These are phyloP conservation scores for Tuber umbilicatum DNA, from an alignment of 495 filamentous ascomycete species.

Conservation along the genomic window DNA sequence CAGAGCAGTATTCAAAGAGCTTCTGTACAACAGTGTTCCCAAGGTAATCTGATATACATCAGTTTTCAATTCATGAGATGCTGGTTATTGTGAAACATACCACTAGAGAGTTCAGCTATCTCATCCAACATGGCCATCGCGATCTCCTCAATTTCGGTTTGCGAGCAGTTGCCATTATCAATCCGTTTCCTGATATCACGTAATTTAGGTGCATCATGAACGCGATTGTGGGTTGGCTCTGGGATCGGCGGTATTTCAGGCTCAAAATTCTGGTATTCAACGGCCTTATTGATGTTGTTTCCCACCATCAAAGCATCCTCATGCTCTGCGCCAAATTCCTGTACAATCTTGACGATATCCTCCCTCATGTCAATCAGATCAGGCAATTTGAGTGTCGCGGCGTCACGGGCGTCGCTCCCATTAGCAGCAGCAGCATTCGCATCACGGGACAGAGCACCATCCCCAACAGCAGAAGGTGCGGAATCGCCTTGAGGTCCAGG, in stretches of 20 bases:
- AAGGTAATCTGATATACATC: conserved; percentile 63
- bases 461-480: conserved; percentile 37
- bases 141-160: conserved; percentile 83
- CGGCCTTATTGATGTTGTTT: conserved; percentile 64
- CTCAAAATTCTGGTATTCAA: conserved; percentile 63
- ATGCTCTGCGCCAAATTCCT: conserved; percentile 79
- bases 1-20: conserved; percentile 91
- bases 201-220: conserved; percentile 91
- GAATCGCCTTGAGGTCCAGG: conserved; percentile 66
- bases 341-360: conserved; percentile 80
- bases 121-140: conserved; percentile 90
- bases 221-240: conserved; percentile 80
- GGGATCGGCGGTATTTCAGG: conserved; percentile 83
- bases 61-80: background rate
- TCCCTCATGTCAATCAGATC: conserved; percentile 65
- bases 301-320: conserved; percentile 70
- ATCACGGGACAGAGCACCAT: conserved; percentile 40
- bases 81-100: conserved; percentile 13
- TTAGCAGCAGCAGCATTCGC: conserved; percentile 36
- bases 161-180: conserved; percentile 81
- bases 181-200: conserved; percentile 96
- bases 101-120: conserved; percentile 74
- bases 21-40: conserved; percentile 99
- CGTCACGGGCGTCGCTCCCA: conserved; percentile 44
- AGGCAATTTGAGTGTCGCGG: conserved; percentile 59